Percentiles rank a stretch among this genome's conserved stretches.
Conservation (phyloP, 1,284 basidiomycete species). For the Cystobasidium pallidum region DNA sequence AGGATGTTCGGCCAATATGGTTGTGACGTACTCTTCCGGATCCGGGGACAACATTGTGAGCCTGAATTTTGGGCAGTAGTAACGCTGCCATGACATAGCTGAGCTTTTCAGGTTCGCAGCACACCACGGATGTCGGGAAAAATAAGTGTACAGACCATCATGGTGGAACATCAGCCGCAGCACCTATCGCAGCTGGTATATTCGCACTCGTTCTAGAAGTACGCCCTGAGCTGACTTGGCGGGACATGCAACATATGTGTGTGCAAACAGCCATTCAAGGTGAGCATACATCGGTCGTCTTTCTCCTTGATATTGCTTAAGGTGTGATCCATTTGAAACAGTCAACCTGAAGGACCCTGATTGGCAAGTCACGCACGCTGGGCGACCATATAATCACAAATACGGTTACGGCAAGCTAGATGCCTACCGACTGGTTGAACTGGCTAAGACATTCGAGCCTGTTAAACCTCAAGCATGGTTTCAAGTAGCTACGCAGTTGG, state of each 20-base stretch:
- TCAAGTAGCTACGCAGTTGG: slow-evolving; percentile 36
- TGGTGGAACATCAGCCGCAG: slow-evolving; percentile 96
- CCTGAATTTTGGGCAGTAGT: background rate
- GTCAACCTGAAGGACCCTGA: slow-evolving; percentile 90
- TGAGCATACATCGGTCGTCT: background rate
- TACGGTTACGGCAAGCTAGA: slow-evolving; percentile 93
- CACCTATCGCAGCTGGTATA: slow-evolving; percentile 90
- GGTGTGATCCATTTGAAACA: slow-evolving; percentile 53
- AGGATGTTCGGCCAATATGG: slow-evolving; percentile 92
- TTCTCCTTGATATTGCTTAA: background rate
- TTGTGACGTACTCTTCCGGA: slow-evolving; percentile 96
- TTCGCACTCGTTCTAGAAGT: slow-evolving; percentile 82
- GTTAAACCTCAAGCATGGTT: slow-evolving; percentile 94
- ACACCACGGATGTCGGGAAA: slow-evolving; percentile 90
- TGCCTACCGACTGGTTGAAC: slow-evolving; percentile 78
- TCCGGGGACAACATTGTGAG: slow-evolving; percentile 76
- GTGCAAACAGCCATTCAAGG: slow-evolving; percentile 69
- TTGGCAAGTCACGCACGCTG: slow-evolving; percentile 84
- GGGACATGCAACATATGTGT: slow-evolving; percentile 91
- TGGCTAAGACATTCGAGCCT: slow-evolving; percentile 77
- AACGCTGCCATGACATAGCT: slow-evolving; percentile 38
- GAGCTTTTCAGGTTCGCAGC: slow-evolving; percentile 60
- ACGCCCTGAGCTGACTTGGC: slow-evolving; percentile 92
- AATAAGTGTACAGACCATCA: slow-evolving; percentile 80
- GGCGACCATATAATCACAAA: slow-evolving; percentile 89